Conservation (phyloP, 1,139 yeast genomes). For the Geotrichum carabidarum region DNA sequence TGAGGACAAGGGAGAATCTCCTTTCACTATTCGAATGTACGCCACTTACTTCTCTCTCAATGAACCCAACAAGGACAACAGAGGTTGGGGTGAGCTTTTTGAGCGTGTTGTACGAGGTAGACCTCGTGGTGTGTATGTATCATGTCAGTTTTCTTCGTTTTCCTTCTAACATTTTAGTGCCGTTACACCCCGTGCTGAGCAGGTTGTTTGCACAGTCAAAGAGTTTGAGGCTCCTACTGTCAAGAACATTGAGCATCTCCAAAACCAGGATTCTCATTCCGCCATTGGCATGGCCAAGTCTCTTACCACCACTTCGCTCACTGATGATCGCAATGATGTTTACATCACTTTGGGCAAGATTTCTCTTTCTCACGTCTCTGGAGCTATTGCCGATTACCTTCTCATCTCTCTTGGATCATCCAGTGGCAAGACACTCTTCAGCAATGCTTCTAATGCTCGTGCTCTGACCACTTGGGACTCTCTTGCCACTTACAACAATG, state of each 20-base stretch:
- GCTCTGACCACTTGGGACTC: conserved; percentile 61
- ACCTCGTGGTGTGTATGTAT: conserved; percentile 54
- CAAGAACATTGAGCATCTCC: conserved; percentile 42
- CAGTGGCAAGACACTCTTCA: conserved; percentile 32
- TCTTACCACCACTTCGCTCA: conserved; percentile 28
- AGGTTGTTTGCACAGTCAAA: conserved; percentile 63
- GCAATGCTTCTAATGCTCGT: conserved; percentile 64
- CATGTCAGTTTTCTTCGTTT: background rate
- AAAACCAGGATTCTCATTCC: conserved; percentile 34
- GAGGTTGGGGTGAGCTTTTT: conserved; percentile 87
- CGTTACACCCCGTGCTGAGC: conserved; percentile 75
- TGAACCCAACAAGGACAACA: conserved; percentile 41
- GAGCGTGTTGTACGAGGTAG: conserved; percentile 77
- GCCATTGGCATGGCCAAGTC: conserved; percentile 32
- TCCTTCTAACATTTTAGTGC: conserved; percentile 32
- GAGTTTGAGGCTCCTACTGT: conserved; percentile 59
- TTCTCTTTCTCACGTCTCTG: conserved; percentile 24
- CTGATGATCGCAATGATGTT: conserved; percentile 31
- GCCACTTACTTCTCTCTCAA: conserved; percentile 54
- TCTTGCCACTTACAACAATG: conserved; percentile 71
- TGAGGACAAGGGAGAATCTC: conserved; percentile 60
- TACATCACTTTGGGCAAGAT: conserved; percentile 31
- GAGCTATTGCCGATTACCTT: conserved; percentile 25
- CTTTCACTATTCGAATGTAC: conserved; percentile 64
- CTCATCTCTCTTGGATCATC: conserved; percentile 28